Evolutionary conservation across 1,284 basidiomycete genomes (phyloP), one percentile per base, ranked within the genome.

Genomic region (Lentinula novae-zelandiae): DNA sequence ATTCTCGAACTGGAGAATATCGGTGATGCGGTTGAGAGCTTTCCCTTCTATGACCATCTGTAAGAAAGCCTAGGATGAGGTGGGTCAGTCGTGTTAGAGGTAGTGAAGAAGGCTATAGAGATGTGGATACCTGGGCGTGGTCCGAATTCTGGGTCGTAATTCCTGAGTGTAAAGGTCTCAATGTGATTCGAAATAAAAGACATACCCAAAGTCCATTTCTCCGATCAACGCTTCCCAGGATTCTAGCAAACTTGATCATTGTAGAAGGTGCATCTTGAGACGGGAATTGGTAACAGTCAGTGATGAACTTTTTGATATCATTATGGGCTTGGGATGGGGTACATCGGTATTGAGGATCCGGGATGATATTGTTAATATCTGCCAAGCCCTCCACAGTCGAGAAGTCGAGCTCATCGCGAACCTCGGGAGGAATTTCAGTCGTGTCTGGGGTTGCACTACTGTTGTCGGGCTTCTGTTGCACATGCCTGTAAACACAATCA

Each of bases 161-260:
- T 33, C 4, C 13, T 33, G 13, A n/a, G n/a, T 12, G 27, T 15
- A 12, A 52, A 12, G 38, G 12, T n/a, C 17, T 39, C n/a, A 38
- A 22, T 17, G 15, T 50, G 49, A 13, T 44, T 12, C 50, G 22
- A 38, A 27, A 27, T 3, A 27, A 49, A 20, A 7, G 8, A 62
- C 76, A 57, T 68, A 87, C 86, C 86, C 87, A 88, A 52, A 67
- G 63, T 20, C 68, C 64, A 61, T 86, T 85, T 1, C 74, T 70
- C 0, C 76, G 67, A 53, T 77, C 80, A 1, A 84, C 77, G 57
- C 79, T 84, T 2, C 70, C 77, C 2, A 89, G 57, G 3, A 82
- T 73, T 1, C 67, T 67, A 15, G 82, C 68, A 63, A 88, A 88
- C 0, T 75, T 71, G 65, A 83, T 82, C 1, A 84, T 65, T 2